Evolutionary conservation across 208 protist species (phyloP), one percentile per base, ranked within the genome.

Genomic region (Acanthamoeba culbertsoni): DNA sequence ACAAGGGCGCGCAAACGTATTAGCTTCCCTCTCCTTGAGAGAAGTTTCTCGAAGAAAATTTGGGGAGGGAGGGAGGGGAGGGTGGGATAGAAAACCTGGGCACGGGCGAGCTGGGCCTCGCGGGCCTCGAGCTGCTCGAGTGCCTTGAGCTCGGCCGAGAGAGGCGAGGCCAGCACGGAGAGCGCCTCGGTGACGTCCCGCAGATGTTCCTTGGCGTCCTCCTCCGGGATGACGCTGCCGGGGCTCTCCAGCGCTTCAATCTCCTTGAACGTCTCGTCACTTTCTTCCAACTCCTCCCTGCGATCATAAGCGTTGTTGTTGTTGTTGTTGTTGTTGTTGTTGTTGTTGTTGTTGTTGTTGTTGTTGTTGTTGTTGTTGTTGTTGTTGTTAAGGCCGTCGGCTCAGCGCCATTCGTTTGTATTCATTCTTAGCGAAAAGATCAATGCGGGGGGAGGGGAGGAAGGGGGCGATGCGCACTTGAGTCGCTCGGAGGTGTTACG

Each of bases 261-360:
- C 28, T 89, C 79, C 55, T 89, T 89, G 48, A 65, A 63, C 20
- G 79, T 89, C 46, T 68, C 86, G 0, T 10, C 86, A 3, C 53
- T 42, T 10, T 92, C 86, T 40, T 92, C 86, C 31, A 82, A 59
- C 59, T 92, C 46, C 86, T 75, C 46, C 62, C 46, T 92, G 86
- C 18, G 51, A 59, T n/a, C n/a, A n/a, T n/a, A 75, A 33, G 65
- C 20, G 23, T 37, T 75, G 12, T 12, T 40, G 23, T 37, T n/a
- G 35, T 75, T 75, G n/a, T n/a, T n/a, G n/a, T n/a, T n/a, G n/a
- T n/a, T n/a, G n/a, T n/a, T n/a, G n/a, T n/a, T n/a, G n/a, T n/a
- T n/a, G n/a, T n/a, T n/a, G n/a, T n/a, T n/a, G n/a, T n/a, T n/a
- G n/a, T n/a, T n/a, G n/a, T n/a, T n/a, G n/a, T n/a, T n/a, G n/a